Conservation (phyloP, 768 basidiomycete genomes). For the Mycena rebaudengoi region DNA sequence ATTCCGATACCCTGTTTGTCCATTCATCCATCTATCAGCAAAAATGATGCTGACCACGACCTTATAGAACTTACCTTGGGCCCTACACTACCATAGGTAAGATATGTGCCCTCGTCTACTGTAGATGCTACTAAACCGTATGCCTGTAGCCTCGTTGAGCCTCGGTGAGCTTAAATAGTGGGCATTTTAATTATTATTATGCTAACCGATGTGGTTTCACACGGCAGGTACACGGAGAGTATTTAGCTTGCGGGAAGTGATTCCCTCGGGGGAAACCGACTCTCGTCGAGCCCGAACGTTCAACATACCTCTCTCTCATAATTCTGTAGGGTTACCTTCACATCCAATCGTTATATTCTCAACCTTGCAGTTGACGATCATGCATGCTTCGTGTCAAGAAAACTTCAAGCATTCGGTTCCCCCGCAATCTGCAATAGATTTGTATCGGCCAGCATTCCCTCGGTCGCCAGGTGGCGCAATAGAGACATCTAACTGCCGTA, state of each 20-base stretch:
- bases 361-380: conserved; percentile 71
- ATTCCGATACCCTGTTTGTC: too few species aligned
- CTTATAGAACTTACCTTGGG: conserved; percentile 81
- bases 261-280: conserved; percentile 67
- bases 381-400: conserved; percentile 89
- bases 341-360: not conserved
- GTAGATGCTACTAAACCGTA: not conserved
- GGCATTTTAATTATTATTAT: not conserved
- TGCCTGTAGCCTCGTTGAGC: conserved; percentile 69
- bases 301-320: conserved; percentile 80
- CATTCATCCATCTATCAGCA: not conserved
- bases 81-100: conserved; percentile 79
- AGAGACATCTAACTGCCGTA: conserved; percentile 71
- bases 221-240: conserved; percentile 68
- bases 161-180: conserved; percentile 57
- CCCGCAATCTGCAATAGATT: conserved; percentile 73
- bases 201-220: not conserved
- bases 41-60: too few species aligned
- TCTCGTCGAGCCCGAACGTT: conserved; percentile 73
- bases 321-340: conserved; percentile 67
- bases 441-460: conserved; percentile 71
- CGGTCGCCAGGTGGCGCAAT: conserved; percentile 34
- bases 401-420: conserved; percentile 83
- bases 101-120: not conserved
- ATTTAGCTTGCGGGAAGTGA: conserved; percentile 81